These are phyloP conservation scores for Elaeis oleifera DNA, from an alignment of 202 grass and related monocot species.

Conservation along the genomic window DNA sequence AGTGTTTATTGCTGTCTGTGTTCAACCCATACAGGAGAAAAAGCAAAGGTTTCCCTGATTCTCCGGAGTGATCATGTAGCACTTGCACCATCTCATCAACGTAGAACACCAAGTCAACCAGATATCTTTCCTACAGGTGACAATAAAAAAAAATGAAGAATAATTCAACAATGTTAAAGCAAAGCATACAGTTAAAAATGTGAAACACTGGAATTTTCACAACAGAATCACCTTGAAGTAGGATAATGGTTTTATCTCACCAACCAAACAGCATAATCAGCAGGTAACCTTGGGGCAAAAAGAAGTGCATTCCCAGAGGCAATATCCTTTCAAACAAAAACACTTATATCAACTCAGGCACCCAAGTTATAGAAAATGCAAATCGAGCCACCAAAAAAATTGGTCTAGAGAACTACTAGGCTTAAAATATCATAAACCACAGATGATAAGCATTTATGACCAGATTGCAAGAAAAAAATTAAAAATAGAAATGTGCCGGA, in stretches of 20 bases:
- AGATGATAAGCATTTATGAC: too few species aligned
- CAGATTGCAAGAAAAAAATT: too few species aligned
- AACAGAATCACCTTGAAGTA: slow-evolving; percentile 53
- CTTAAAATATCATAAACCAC: too few species aligned
- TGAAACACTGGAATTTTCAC: not conserved
- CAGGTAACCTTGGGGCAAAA: slow-evolving; percentile 78
- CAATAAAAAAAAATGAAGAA: not conserved
- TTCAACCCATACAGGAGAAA: slow-evolving; percentile 76
- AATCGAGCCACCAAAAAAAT: slow-evolving; percentile 3
- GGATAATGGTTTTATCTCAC: slow-evolving; percentile 69
- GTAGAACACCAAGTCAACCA: slow-evolving; percentile 75
- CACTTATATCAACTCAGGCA: not conserved
- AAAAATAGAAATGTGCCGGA: too few species aligned
- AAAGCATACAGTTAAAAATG: slow-evolving; percentile 4
- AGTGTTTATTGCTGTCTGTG: slow-evolving; percentile 86
- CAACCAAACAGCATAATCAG: slow-evolving; percentile 98
- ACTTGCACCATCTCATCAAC: slow-evolving; percentile 72
- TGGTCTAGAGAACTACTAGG: too few species aligned
- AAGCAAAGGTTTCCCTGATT: slow-evolving; percentile 55
- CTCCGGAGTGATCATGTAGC: slow-evolving; percentile 38
- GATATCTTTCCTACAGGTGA: slow-evolving; percentile 56
- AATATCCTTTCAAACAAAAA: slow-evolving; percentile 56
- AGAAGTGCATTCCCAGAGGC: slow-evolving; percentile 72
- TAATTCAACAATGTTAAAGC: slow-evolving; percentile 1
- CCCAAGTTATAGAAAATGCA: not conserved